A percentile compares a stretch with the other conserved stretches of the same genome.
phyloP scores from a whole-genome alignment of 331 rosid genomes.

The Telfairia occidentalis region DNA sequence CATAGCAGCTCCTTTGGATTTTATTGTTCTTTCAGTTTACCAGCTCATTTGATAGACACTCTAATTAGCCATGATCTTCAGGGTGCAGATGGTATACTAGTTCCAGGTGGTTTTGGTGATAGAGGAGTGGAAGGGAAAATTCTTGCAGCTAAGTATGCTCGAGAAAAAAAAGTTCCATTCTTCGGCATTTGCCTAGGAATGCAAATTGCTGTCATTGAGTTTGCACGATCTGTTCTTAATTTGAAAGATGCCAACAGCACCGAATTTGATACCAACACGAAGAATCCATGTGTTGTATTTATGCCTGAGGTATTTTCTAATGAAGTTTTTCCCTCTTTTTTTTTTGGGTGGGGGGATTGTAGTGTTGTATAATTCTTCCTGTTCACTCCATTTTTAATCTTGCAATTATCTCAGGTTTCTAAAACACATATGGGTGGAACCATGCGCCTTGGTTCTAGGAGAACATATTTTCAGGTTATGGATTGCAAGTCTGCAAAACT shows the following conservation, averaged over 20 bases:
- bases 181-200: slow-evolving; percentile 88
- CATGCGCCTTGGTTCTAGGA: slow-evolving; percentile 44
- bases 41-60: not conserved
- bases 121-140: slow-evolving; percentile 90
- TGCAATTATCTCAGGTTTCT: slow-evolving; percentile 24
- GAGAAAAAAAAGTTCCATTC: slow-evolving; percentile 66
- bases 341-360: not conserved
- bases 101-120: slow-evolving; percentile 95
- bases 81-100: slow-evolving; percentile 84
- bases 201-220: slow-evolving; percentile 92
- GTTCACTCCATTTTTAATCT: not conserved
- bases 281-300: slow-evolving; percentile 73
- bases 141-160: slow-evolving; percentile 79
- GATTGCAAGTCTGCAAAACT: slow-evolving; percentile 39
- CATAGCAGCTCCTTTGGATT: not conserved
- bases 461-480: slow-evolving; percentile 28
- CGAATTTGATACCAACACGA: slow-evolving; percentile 63
- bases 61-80: slow-evolving; percentile 23
- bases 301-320: slow-evolving; percentile 71
- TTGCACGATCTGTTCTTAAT: slow-evolving; percentile 71
- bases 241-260: slow-evolving; percentile 69
- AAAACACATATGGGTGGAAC: slow-evolving; percentile 46
- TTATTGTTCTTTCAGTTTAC: not conserved
- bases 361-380: not conserved
- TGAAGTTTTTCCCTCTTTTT: not conserved